phyloP scores from a whole-genome alignment of 1,284 basidiomycete species.

The Pholiota adiposa region DNA sequence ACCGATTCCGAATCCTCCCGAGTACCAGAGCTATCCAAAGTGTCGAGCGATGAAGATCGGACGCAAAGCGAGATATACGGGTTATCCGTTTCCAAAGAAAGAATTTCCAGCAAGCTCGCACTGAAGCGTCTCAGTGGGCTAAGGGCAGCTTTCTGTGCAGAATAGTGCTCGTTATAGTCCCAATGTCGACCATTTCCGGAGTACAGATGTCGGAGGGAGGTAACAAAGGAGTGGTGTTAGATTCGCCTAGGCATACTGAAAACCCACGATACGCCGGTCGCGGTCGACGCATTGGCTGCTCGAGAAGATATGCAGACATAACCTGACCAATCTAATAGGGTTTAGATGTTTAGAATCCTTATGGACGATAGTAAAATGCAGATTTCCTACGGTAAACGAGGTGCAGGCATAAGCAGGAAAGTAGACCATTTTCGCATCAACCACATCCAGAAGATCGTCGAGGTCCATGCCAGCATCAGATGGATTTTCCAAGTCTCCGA shows the following conservation, averaged over 20 bases:
- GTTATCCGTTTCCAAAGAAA: slow-evolving; percentile 6
- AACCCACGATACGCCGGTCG: slow-evolving; percentile 26
- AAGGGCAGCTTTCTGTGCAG: background rate
- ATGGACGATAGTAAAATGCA: background rate
- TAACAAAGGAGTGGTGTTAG: background rate
- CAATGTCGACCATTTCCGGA: background rate
- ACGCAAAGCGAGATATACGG: slow-evolving; percentile 13
- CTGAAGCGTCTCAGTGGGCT: background rate
- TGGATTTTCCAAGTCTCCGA: slow-evolving; percentile 25
- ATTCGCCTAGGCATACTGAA: slow-evolving; percentile 19
- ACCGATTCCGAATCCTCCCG: slow-evolving; percentile 21
- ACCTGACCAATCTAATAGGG: slow-evolving; percentile 30
- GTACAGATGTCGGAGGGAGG: background rate
- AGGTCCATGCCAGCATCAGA: slow-evolving; percentile 27
- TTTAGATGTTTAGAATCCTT: background rate
- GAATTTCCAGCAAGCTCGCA: background rate
- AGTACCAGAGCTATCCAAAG: background rate
- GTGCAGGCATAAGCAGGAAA: slow-evolving; percentile 37
- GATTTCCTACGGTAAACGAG: slow-evolving; percentile 33
- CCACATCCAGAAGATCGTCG: slow-evolving; percentile 30
- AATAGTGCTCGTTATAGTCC: no score
- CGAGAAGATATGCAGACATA: slow-evolving; percentile 25
- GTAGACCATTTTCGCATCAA: slow-evolving; percentile 30
- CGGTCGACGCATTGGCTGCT: slow-evolving; percentile 19
- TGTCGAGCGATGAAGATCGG: slow-evolving; percentile 11